Evolutionary conservation across 257 asterid species (phyloP).

Genomic region (Henckelia pumila): DNA sequence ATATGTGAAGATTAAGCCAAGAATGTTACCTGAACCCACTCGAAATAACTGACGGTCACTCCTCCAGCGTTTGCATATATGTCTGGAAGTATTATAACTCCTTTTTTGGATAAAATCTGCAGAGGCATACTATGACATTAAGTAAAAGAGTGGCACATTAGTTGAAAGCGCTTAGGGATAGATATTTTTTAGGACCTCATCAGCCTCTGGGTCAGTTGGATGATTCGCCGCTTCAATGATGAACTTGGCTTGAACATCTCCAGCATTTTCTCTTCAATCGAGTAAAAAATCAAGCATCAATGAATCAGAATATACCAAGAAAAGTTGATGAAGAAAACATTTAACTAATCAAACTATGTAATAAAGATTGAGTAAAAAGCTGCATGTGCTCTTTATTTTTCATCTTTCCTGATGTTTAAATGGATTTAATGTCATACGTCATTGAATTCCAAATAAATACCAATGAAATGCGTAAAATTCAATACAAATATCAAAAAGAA

Average conservation of each 20-base stretch:
- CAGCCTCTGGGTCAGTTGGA: slow-evolving; percentile 95
- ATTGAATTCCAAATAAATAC: too few species aligned
- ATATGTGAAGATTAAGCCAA: not conserved
- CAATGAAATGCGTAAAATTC: too few species aligned
- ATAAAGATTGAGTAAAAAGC: slow-evolving; percentile 12
- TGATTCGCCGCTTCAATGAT: slow-evolving; percentile 90
- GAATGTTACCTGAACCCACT: slow-evolving; percentile 86
- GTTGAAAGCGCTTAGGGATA: slow-evolving; percentile 11
- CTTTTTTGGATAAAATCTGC: slow-evolving; percentile 82
- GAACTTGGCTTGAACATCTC: slow-evolving; percentile 64
- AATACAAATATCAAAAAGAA: too few species aligned
- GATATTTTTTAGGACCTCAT: slow-evolving; percentile 53
- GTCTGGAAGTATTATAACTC: slow-evolving; percentile 75
- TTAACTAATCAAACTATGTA: not conserved
- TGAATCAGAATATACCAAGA: slow-evolving; percentile 16
- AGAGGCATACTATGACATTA: slow-evolving; percentile 2
- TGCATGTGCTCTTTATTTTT: not conserved
- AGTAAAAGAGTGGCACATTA: not conserved
- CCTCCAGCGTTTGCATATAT: slow-evolving; percentile 92
- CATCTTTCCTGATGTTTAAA: not conserved
- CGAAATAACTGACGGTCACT: slow-evolving; percentile 89
- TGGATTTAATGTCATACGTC: not conserved
- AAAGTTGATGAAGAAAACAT: not conserved
- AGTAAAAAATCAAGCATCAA: slow-evolving; percentile 10
- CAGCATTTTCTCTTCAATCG: slow-evolving; percentile 73